Evolutionary conservation across 2,329 filamentous ascomycete genomes (phyloP).

Genomic region (Colletotrichum orchidophilum): DNA sequence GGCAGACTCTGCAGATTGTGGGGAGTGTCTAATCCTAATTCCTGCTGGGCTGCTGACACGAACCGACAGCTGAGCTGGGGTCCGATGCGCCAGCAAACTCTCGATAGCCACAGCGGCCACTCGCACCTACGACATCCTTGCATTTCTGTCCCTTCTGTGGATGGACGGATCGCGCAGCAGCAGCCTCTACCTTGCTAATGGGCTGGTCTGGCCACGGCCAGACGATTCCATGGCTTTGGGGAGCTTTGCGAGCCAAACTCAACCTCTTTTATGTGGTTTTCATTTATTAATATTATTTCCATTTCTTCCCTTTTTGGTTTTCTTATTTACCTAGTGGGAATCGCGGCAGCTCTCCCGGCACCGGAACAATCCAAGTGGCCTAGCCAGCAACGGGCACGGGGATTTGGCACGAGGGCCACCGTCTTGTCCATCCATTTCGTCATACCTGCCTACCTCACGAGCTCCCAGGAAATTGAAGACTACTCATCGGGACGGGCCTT

Average conservation of each 20-base stretch:
- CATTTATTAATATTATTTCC: background rate
- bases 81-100: conserved; percentile 28
- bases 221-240: conserved; percentile 26
- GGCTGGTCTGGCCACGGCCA: conserved; percentile 12
- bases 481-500: background rate
- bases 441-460: conserved; percentile 4
- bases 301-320: background rate
- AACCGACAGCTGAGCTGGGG: conserved; percentile 15
- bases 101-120: conserved; percentile 14
- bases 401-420: background rate
- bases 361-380: conserved; percentile 6
- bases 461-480: background rate
- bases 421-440: conserved; percentile 20
- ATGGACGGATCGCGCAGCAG: conserved; percentile 4
- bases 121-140: conserved; percentile 11
- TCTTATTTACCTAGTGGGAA: background rate
- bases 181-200: conserved; percentile 1
- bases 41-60: conserved; percentile 5
- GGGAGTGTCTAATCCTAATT: conserved; percentile 14
- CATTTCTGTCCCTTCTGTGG: background rate
- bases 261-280: background rate
- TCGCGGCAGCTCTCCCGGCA: background rate
- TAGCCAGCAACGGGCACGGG: background rate
- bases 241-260: conserved; percentile 13
- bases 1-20: background rate